phyloP scores from a whole-genome alignment of 805 yeast species.

The Vanderwaltozyma yarrowii region DNA sequence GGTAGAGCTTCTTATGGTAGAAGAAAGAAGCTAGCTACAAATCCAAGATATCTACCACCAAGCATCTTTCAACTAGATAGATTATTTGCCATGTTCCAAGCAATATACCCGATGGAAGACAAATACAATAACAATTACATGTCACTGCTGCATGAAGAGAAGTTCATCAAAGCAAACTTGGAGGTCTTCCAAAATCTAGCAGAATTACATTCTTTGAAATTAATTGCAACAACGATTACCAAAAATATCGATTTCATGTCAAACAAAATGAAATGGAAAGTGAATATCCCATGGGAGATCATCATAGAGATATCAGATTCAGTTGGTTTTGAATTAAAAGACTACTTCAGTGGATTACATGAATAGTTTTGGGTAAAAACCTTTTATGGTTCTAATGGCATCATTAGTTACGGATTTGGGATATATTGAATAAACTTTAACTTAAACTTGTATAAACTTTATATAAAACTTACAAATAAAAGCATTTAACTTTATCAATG shows the following conservation, averaged over 20 bases:
- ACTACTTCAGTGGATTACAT: conserved; percentile 35
- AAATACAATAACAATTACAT: conserved; percentile 11
- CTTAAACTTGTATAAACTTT: no score
- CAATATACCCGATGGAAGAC: conserved; percentile 42
- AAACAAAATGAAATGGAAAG: conserved; percentile 66
- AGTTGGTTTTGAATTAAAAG: conserved; percentile 54
- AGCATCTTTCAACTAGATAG: conserved; percentile 70
- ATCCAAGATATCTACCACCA: conserved; percentile 57
- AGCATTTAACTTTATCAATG: no score
- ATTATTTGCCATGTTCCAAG: conserved; percentile 65
- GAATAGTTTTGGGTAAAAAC: conserved; percentile 4
- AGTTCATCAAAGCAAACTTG: conserved; percentile 31
- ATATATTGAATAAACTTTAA: no score
- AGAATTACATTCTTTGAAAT: conserved; percentile 45
- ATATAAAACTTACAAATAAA: no score
- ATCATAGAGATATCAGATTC: conserved; percentile 52
- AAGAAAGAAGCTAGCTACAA: conserved; percentile 38
- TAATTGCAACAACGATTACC: conserved; percentile 34
- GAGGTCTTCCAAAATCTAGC: conserved; percentile 50
- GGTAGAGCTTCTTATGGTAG: conserved; percentile 34
- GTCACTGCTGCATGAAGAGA: conserved; percentile 12
- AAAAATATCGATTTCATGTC: conserved; percentile 45
- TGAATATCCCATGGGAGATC: conserved; percentile 61
- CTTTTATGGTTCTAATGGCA: not conserved
- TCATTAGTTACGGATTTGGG: no score